Evolutionary conservation across 495 filamentous ascomycete species (phyloP), one percentile per base, ranked within the genome.

Genomic region (Articulospora tetracladia): DNA sequence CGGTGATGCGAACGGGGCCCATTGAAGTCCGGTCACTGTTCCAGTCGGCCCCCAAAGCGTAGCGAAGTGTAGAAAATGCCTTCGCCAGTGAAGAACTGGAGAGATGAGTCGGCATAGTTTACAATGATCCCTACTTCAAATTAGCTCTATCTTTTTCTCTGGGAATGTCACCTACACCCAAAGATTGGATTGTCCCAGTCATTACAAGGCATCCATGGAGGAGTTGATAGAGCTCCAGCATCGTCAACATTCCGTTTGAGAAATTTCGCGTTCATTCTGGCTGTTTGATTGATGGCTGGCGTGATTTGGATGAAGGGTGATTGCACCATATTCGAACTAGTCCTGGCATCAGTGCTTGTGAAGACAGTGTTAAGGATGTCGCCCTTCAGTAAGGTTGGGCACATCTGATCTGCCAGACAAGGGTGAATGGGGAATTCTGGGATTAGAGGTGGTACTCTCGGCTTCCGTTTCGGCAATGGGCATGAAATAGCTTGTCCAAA

Each of bases 11-110:
- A 77, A 78, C 0, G 77, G 78, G 0, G 72, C 59, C 73, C 74
- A 79, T 28, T 71, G 47, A 3, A 50, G 20, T 6, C 47, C 20
- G 25, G 47, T 27, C n/a, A 50, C 25, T 3, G 47, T 50, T 50
- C 47, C 47, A n/a, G 20, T 50, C n/a, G 47, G 47, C 47, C 73
- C 17, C 69, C 72, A 47, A 77, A 10, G 15, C 74, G 72, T 0
- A 82, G 64, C 57, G 80, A 81, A 20, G 73, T 67, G 66, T 79
- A 82, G 66, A 83, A 83, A 0, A 65, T 74, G 2, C 82, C 81
- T 39, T 81, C 77, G 0, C 57, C 46, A 0, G 69, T 28, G 61
- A 83, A 83, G 13, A 84, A 30, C 64, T 83, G 80, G 7, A 85
- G 53, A 0, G 73, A 74, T 24, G 65, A 58, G 62, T 83, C 71